Base-by-base conservation (phyloP, 768 basidiomycete genomes). In the Hemileccinum impolitum region DNA sequence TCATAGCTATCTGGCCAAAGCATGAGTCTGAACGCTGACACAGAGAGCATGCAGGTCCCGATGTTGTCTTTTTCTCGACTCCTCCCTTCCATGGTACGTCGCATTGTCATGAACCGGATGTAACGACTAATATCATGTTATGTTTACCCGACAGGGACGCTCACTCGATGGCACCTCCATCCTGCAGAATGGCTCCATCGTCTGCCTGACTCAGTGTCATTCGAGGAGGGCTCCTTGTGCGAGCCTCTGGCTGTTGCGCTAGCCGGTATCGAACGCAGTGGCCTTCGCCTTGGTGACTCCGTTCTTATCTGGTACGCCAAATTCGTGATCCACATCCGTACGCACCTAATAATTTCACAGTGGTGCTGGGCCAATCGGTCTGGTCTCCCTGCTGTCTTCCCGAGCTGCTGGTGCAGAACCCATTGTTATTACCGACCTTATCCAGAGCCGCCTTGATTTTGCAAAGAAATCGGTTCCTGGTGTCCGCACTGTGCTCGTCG, bases 351-450 rank as follows among this genome's bases (percentile, higher is more conserved):
- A 21, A 13, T 17, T 43, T 31, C 48, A 42, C 48, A 84, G 82
- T 58, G 84, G 84, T 47, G 80, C 83, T 19, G 84, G 84, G 15
- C 84, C 84, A 3, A 85, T 86, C 46, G 84, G 84, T 15, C 71
- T 85, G 18, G 70, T 81, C 21, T 72, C 83, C 15, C 71, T 85
- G 17, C 72, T 85, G 26, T 79, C 83, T 43, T 80, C 82, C 7
- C 72, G 81, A 39, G 84, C 84, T 40, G 84, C 84, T 36, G 84
- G 84, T 7, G 84, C 83, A 14, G 82, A 85, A 48, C 84, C 84
- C 6, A 77, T 85, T 51, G 72, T 85, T 42, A 85, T 85, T 34
- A 85, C 84, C 12, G 84, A 85, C 59, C 69, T 85, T 41, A 75
- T 85, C 63, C 78, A 81, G 57, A 80, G 71, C 49, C 80, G 84